Base-by-base conservation (phyloP, 352 stramenopile genomes). In the Globisporangium radiosum region DNA sequence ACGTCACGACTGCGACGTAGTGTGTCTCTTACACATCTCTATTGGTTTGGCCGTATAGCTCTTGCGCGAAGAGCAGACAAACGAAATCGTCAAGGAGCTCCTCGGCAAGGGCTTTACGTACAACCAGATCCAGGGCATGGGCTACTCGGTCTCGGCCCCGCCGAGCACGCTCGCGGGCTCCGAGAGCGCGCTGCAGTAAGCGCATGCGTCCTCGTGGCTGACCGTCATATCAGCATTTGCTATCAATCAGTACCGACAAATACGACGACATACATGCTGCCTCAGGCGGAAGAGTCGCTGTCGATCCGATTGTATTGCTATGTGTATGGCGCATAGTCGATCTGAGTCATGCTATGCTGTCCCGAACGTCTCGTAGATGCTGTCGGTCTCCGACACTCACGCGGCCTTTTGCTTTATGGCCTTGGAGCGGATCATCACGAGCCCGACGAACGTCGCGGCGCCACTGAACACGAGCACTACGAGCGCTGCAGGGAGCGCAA, bases 371-470 rank as follows among this genome's bases (percentile, higher is more conserved):
- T 2, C 1, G 25, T 33, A 33, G 25, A 33, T 40, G 8, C 8
- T 38, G 1, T 17, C 4, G 40, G 8, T 11, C 44, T 19, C 44
- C 44, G 7, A 6, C 40, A 44, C 40, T 47, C 7, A 52, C 15
- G 54, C 56, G 36, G 38, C 53, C 33, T 63, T 61, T 56, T 88
- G 88, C 71, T 92, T 89, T 44, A 87, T 81, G 63, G 75, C 85
- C 60, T 92, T 86, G 58, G 84, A 89, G 50, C 82, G 87, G 67
- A 96, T 92, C 85, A 96, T 94, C 47, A 95, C 88, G 51, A 95
- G 71, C 6, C 87, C 88, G 37, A 97, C 90, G 55, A 96, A 96
- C 1, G 84, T 92, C 8, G 82, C 84, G 42, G 86, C 81, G 14
- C 87, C 73, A 11, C 75, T 84, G 61, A 96, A 87, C n/a, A 96